Evolutionary conservation across 495 filamentous ascomycete species (phyloP).

Genomic region (Amphirosellinia nigrospora): DNA sequence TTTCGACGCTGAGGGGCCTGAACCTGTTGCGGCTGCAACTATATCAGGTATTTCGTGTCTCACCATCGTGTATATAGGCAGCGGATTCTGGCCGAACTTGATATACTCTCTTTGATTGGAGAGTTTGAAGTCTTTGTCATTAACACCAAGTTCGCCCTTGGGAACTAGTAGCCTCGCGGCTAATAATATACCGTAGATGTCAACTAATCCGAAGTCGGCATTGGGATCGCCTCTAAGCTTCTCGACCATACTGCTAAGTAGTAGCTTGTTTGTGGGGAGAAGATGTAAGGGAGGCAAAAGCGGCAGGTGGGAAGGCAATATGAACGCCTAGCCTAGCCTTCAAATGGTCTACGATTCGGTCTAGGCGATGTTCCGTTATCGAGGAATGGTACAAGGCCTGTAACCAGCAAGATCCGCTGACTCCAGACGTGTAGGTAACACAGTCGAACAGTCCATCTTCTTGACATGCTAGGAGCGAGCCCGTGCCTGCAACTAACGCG

Average conservation of each 20-base stretch:
- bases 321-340: conserved; percentile 84
- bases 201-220: conserved; percentile 87
- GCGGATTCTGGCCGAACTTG: conserved; percentile 74
- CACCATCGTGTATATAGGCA: conserved; percentile 95
- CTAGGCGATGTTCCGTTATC: conserved; percentile 67
- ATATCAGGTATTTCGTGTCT: conserved; percentile 90
- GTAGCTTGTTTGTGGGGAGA: conserved; percentile 92
- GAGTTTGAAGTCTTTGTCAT: conserved; percentile 81
- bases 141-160: conserved; percentile 76
- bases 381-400: conserved; percentile 90
- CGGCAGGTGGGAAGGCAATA: conserved; percentile 87
- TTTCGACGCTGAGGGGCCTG: conserved; percentile 47
- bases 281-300: conserved; percentile 74
- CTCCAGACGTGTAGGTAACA: conserved; percentile 90
- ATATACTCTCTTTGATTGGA: conserved; percentile 80
- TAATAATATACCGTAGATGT: conserved; percentile 86
- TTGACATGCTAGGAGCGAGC: conserved; percentile 78
- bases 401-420: conserved; percentile 95
- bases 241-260: conserved; percentile 86
- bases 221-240: conserved; percentile 82
- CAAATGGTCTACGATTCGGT: conserved; percentile 76
- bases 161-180: conserved; percentile 85
- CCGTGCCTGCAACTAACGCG: conserved; percentile 86
- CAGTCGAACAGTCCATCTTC: conserved; percentile 92
- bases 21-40: conserved; percentile 45